Base-by-base conservation (phyloP, 257 asterid genomes). In the Salvia miltiorrhiza region DNA sequence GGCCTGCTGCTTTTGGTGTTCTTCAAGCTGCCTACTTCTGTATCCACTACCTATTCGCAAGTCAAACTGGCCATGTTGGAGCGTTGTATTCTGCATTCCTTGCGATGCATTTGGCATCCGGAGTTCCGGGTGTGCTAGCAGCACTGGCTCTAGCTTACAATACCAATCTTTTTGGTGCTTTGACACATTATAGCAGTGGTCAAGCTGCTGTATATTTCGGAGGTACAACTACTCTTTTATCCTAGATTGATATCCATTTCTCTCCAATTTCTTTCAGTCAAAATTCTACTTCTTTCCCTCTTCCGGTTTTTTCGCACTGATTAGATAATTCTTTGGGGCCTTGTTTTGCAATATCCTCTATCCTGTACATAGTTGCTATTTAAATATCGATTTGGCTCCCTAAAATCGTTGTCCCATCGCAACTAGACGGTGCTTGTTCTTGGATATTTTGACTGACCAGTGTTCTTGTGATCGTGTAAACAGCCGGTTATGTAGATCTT, bases 161-260 rank as follows among this genome's bases (percentile, higher is more conserved):
- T 67, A 93, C 98, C 63, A 93, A 86, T 66, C 84, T 92, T 7
- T 90, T 92, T 53, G 98, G 98, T 63, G 90, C 98, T 72, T 86
- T 92, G 88, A 82, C 98, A 3, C 98, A 92, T 85, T 92, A 92
- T 71, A 92, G 98, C 82, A 92, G 98, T 70, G 98, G 98, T 24
- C 98, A 90, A 78, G 97, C 98, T 56, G 98, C 98, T 62, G 95
- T 92, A 9, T 90, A 90, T 82, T 92, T 86, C 50, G 98, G 98
- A 82, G 98, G 98, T 92, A 82, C 70, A 16, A 3, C 66, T 44
- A 52, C 13, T 55, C 50, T 50, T 32, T 32, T 40, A 10, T 47
- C 62, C 20, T 54, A 13, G 17, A 55, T 13, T 13, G 37, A 11
- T 47, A 54, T 37, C 39, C 19, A n/a, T 61, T n/a, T 72, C 19